These are phyloP conservation scores for Claviceps capensis DNA, from an alignment of 2,329 filamentous ascomycete genomes.

Conservation along the genomic window DNA sequence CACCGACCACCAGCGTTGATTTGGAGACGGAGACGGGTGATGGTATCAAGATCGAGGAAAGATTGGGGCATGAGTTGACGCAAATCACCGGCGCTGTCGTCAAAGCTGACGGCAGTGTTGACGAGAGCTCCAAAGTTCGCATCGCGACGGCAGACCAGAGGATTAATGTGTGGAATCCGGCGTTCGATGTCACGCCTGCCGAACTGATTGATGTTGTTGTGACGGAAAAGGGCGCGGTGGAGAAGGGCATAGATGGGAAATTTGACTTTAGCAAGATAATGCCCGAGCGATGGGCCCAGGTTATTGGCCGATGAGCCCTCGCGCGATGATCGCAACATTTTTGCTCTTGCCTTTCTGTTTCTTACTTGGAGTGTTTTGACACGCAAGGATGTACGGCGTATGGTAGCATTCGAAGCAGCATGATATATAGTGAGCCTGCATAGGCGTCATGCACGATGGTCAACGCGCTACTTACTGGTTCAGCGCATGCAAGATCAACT, in stretches of 20 bases:
- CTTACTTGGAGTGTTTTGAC: neutral
- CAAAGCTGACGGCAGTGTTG: slow-evolving; percentile 46
- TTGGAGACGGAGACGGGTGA: slow-evolving; percentile 62
- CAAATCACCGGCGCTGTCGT: slow-evolving; percentile 68
- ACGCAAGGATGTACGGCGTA: too few relatives aligned
- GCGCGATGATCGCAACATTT: too few relatives aligned
- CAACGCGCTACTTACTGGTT: slow-evolving; percentile 16
- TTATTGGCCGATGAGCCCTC: slow-evolving; percentile 7
- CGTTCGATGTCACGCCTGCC: slow-evolving; percentile 88
- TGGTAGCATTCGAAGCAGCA: neutral
- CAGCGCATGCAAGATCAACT: slow-evolving; percentile 46
- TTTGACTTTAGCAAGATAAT: slow-evolving; percentile 52
- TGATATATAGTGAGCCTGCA: neutral
- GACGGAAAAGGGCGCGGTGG: slow-evolving; percentile 78
- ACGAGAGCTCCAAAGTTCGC: slow-evolving; percentile 49
- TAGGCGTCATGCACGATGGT: neutral
- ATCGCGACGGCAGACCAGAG: slow-evolving; percentile 68
- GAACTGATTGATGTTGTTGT: slow-evolving; percentile 86
- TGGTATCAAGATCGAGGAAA: slow-evolving; percentile 83
- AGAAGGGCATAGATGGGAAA: slow-evolving; percentile 55
- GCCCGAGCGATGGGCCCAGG: slow-evolving; percentile 38
- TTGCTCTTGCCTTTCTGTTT: neutral
- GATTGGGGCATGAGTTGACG: slow-evolving; percentile 68
- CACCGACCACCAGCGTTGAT: slow-evolving; percentile 89
- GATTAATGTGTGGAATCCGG: slow-evolving; percentile 89